These are phyloP conservation scores for Mariannaea sp. DNA, from an alignment of 2,329 filamentous ascomycete genomes.

Conservation along the genomic window DNA sequence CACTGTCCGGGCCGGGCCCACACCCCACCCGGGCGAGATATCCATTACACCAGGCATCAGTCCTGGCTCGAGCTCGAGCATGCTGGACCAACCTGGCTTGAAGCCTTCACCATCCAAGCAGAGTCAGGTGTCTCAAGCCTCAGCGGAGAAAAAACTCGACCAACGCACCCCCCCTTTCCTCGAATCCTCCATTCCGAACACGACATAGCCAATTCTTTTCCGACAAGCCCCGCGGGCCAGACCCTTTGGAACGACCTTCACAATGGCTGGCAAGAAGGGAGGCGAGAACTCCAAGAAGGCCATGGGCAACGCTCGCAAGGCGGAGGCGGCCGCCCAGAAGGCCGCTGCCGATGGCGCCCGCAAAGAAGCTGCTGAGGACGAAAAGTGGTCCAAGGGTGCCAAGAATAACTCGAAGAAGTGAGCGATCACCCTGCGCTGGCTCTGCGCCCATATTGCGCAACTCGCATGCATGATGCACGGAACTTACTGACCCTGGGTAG, in stretches of 20 bases:
- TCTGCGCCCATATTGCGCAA: background rate
- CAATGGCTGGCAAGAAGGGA: slow-evolving; percentile 75
- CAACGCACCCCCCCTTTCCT: slow-evolving; percentile 10
- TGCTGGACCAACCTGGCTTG: slow-evolving; percentile 1
- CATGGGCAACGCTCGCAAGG: slow-evolving; percentile 89
- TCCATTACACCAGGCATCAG: slow-evolving; percentile 7
- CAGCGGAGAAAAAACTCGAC: slow-evolving; percentile 13
- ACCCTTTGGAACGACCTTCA: slow-evolving; percentile 15
- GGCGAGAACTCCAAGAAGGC: slow-evolving; percentile 89
- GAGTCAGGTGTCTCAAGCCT: slow-evolving; percentile 8
- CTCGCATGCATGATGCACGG: background rate
- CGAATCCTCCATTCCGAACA: slow-evolving; percentile 11
- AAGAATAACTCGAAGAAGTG: slow-evolving; percentile 90
- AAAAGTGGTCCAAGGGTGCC: slow-evolving; percentile 82
- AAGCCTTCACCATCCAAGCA: slow-evolving; percentile 12
- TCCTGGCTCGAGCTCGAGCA: slow-evolving; percentile 3
- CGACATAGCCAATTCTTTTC: slow-evolving; percentile 14
- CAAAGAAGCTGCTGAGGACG: slow-evolving; percentile 69
- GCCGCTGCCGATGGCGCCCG: slow-evolving; percentile 71
- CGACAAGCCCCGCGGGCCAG: slow-evolving; percentile 18
- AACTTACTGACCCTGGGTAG: slow-evolving; percentile 32
- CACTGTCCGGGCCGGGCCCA: slow-evolving; percentile 18
- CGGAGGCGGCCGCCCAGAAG: slow-evolving; percentile 82
- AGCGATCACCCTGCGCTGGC: slow-evolving; percentile 43
- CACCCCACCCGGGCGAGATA: slow-evolving; percentile 1